Evolutionary conservation across 2,329 filamentous ascomycete genomes (phyloP).

Genomic region (Venturia aucupariae): DNA sequence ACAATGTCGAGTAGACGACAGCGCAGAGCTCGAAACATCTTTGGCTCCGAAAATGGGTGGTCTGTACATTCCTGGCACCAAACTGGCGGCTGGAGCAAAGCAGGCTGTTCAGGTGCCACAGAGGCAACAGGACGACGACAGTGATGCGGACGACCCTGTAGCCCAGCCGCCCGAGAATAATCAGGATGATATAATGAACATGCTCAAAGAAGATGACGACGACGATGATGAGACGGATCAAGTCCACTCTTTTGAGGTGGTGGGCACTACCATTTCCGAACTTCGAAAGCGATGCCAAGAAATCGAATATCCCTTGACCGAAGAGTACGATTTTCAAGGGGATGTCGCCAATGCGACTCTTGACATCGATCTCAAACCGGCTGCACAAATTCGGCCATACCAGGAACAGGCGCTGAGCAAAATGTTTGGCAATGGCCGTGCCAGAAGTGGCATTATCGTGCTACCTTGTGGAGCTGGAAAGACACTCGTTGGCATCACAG

Average conservation of each 20-base stretch:
- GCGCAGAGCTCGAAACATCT: conserved; percentile 65
- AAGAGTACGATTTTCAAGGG: conserved; percentile 95
- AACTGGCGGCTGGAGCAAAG: conserved; percentile 79
- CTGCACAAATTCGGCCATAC: conserved; percentile 84
- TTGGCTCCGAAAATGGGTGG: conserved; percentile 78
- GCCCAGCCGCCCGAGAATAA: conserved; percentile 22
- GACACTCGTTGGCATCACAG: conserved; percentile 95
- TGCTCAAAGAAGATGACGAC: conserved; percentile 62
- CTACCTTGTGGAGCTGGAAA: conserved; percentile 94
- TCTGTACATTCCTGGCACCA: conserved; percentile 88
- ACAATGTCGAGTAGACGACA: conserved; percentile 63
- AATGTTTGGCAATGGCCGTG: conserved; percentile 98
- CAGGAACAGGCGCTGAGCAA: conserved; percentile 97
- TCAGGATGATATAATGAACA: conserved; percentile 54
- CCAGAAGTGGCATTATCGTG: conserved; percentile 95
- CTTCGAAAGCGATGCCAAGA: conserved; percentile 86
- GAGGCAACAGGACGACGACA: conserved; percentile 40
- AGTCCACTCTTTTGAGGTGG: conserved; percentile 89
- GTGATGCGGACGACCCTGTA: conserved; percentile 31
- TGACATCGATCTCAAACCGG: conserved; percentile 85
- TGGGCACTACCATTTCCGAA: conserved; percentile 68
- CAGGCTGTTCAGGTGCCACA: conserved; percentile 49
- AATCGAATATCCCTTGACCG: conserved; percentile 77
- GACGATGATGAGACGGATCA: conserved; percentile 81
- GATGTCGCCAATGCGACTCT: conserved; percentile 83